Conservation (phyloP, 805 yeast species). For the Candida pseudofarinosa region DNA sequence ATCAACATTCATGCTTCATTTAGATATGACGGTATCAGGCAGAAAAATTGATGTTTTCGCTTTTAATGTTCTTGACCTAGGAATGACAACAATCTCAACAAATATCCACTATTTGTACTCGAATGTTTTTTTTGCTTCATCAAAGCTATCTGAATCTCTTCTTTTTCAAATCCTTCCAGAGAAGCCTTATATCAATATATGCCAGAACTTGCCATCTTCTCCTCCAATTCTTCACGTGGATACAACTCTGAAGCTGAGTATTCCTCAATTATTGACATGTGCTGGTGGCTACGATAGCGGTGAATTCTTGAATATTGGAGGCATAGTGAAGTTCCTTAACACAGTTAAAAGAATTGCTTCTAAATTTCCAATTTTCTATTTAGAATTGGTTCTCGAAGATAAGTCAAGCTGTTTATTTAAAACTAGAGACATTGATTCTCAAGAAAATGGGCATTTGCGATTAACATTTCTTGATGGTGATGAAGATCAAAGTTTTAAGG, state of each 20-base stretch:
- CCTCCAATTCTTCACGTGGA: slow-evolving; percentile 31
- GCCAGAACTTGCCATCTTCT: slow-evolving; percentile 17
- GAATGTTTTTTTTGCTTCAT: slow-evolving; percentile 26
- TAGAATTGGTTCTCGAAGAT: not conserved
- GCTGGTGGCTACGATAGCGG: slow-evolving; percentile 36
- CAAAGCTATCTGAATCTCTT: slow-evolving; percentile 28
- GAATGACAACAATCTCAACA: slow-evolving; percentile 27
- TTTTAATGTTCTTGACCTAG: slow-evolving; percentile 21
- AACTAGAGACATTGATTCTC: not conserved
- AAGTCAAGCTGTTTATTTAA: not conserved
- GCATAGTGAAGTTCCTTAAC: not conserved
- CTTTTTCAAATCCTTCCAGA: slow-evolving; percentile 21
- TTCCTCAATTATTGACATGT: slow-evolving; percentile 16
- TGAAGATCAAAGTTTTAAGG: not conserved
- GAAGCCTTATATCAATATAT: slow-evolving; percentile 24
- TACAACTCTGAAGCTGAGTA: slow-evolving; percentile 2
- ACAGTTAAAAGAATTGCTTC: not conserved
- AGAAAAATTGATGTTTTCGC: slow-evolving; percentile 6
- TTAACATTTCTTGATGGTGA: not conserved
- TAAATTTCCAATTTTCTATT: not conserved
- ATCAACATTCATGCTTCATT: slow-evolving; percentile 20
- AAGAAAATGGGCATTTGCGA: not conserved
- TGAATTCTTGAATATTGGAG: slow-evolving; percentile 16
- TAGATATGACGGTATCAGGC: slow-evolving; percentile 7
- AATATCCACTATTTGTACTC: slow-evolving; percentile 22